Base-by-base conservation (phyloP, 2,329 filamentous ascomycete species). In the Blastomyces percursus region DNA sequence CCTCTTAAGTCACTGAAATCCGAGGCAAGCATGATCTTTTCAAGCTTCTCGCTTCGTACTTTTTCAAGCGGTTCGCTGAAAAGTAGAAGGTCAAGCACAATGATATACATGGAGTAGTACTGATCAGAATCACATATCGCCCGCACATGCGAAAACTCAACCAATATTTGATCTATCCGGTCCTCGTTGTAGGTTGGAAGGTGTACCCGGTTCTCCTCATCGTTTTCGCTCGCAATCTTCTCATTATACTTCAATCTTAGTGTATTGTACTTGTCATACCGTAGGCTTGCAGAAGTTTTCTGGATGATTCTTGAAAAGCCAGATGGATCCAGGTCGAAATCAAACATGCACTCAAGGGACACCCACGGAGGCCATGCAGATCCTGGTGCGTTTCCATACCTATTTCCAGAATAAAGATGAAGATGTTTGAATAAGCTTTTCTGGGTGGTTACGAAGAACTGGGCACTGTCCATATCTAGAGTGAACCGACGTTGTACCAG, bases 251-350 rank as follows among this genome's bases (percentile, higher is more conserved):
- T 99, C 65, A 99, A 81, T 66, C 94, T 91, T 62, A 99, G 81
- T 16, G 91, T 93, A 74, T 99, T 99, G 85, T 93, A 96, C 76
- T 99, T 97, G 80, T 99, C 93, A 74, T 95, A 97, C 64, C 93
- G 86, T 68, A 99, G 81, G 78, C 88, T 92, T 27, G 93, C 94
- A 5, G 93, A 99, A 0, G 94, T 99, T 74, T 95, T 93, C 73
- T 97, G 91, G 12, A 99, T 92, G 38, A 99, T 92, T 64, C 94
- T 86, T 73, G 93, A 93, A 80, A 99, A 99, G n/a, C 95, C 94
- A 71, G 96, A 96, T 0, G 94, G 93, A 73, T 96, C 92, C 6
- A 89, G 83, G 67, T 93, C 81, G 75, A 96, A 99, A 74, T 97
- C 92, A 70, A 96, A 96, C 88, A 99, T 96, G 69, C 96, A 90